These are phyloP conservation scores for Gamarada debralockiae DNA, from an alignment of 495 filamentous ascomycete genomes.

Conservation along the genomic window DNA sequence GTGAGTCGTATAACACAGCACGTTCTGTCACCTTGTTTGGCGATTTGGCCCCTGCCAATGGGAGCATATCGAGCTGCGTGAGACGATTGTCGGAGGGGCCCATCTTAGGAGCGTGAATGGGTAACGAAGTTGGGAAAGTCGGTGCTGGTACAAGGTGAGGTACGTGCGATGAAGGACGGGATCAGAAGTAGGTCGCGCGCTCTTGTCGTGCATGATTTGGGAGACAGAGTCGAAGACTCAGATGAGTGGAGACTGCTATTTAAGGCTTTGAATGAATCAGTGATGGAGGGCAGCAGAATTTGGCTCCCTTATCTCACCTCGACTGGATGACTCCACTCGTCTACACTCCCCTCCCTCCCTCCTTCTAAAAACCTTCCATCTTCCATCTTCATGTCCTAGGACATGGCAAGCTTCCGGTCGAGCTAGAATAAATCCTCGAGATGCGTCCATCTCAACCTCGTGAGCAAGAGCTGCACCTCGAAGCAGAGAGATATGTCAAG, in stretches of 20 bases:
- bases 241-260: constrained; percentile 9
- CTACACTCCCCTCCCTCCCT: background rate
- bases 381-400: background rate
- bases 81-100: constrained; percentile 7
- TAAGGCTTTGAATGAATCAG: constrained; percentile 1
- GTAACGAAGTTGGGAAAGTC: background rate
- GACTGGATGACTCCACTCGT: constrained; percentile 3
- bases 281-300: constrained; percentile 9
- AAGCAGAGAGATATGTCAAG: constrained; percentile 4
- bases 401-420: constrained; percentile 1
- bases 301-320: constrained; percentile 6
- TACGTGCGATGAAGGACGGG: background rate
- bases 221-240: constrained; percentile 5
- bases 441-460: constrained; percentile 5
- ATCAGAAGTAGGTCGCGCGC: constrained; percentile 6
- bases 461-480: constrained; percentile 9
- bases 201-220: constrained; percentile 2
- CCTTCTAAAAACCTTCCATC: constrained; percentile 6
- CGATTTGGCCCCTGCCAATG: constrained; percentile 7
- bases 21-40: constrained; percentile 4
- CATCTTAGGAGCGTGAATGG: constrained; percentile 8
- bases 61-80: constrained; percentile 9
- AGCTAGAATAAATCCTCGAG: constrained; percentile 6
- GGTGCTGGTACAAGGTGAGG: background rate
- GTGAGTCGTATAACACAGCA: constrained; percentile 10